Percentiles rank a stretch among this genome's conserved stretches.
Conservation (phyloP, 805 yeast species). For the Clavispora vitiphila region DNA sequence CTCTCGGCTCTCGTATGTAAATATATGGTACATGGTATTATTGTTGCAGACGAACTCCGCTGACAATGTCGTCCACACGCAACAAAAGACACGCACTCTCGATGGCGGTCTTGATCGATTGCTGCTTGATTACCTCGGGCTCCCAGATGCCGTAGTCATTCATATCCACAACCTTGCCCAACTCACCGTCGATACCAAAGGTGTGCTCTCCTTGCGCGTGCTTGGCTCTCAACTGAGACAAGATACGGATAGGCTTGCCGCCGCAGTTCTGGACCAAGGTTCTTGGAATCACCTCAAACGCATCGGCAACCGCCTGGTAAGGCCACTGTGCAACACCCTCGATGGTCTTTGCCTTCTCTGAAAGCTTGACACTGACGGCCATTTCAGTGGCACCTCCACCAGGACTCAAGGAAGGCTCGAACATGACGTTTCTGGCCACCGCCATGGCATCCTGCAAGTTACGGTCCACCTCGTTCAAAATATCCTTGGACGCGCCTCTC, state of each 20-base stretch:
- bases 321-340: slow-evolving; percentile 99
- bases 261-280: slow-evolving; percentile 97
- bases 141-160: slow-evolving; percentile 96
- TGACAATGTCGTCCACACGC: slow-evolving; percentile 96
- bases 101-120: slow-evolving; percentile 94
- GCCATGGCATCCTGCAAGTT: slow-evolving; percentile 98
- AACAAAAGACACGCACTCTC: slow-evolving; percentile 93
- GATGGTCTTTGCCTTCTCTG: slow-evolving; percentile 85
- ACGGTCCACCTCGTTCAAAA: slow-evolving; percentile 92
- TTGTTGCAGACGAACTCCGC: slow-evolving; percentile 71
- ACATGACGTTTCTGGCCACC: slow-evolving; percentile 89
- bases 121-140: slow-evolving; percentile 97
- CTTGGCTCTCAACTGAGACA: slow-evolving; percentile 90
- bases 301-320: slow-evolving; percentile 97
- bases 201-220: slow-evolving; percentile 88
- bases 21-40: not conserved
- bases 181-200: slow-evolving; percentile 91
- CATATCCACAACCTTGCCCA: slow-evolving; percentile 94
- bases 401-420: slow-evolving; percentile 92
- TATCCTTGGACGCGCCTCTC: slow-evolving; percentile 96
- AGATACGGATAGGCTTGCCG: slow-evolving; percentile 85
- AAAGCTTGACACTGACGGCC: slow-evolving; percentile 87
- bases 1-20: not conserved
- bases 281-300: slow-evolving; percentile 97
- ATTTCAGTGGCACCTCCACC: slow-evolving; percentile 99